Conservation (phyloP, 163 green algal species). For the Prototheca stagnorum region DNA sequence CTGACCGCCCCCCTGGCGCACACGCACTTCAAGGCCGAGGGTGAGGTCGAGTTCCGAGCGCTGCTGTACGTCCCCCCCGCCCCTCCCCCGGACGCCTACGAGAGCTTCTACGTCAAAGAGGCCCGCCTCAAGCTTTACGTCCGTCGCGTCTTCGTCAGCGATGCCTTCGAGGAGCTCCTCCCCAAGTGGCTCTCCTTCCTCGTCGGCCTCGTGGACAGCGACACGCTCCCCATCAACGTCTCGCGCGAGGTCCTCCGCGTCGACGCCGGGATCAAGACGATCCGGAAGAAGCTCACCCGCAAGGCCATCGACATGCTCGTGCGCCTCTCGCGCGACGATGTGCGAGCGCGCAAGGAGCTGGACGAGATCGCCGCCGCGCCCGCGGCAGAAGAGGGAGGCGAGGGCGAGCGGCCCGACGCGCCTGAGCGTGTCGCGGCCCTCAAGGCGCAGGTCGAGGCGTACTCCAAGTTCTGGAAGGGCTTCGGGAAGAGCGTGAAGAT, state of each 20-base stretch:
- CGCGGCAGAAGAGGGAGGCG: constrained; percentile 7
- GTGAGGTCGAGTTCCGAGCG: constrained; percentile 94
- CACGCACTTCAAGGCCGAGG: constrained; percentile 64
- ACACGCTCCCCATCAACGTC: constrained; percentile 93
- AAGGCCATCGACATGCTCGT: constrained; percentile 92
- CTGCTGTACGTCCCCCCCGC: constrained; percentile 77
- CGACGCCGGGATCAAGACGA: constrained; percentile 67
- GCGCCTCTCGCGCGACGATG: constrained; percentile 72
- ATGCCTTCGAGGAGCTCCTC: constrained; percentile 89
- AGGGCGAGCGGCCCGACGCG: constrained; percentile 12
- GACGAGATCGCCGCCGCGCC: constrained; percentile 54
- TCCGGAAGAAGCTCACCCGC: constrained; percentile 95
- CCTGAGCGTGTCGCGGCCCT: constrained; percentile 14
- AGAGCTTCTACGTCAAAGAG: constrained; percentile 72
- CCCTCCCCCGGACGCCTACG: constrained; percentile 37
- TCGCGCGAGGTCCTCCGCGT: constrained; percentile 79
- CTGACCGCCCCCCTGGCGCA: constrained; percentile 23
- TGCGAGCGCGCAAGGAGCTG: constrained; percentile 32
- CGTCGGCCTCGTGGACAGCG: constrained; percentile 85
- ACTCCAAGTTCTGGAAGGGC: constrained; percentile 76
- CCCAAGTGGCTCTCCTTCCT: constrained; percentile 82
- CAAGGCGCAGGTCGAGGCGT: constrained; percentile 34
- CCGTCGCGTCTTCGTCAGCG: constrained; percentile 93
- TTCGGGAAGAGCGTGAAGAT: constrained; percentile 89
- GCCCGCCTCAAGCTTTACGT: constrained; percentile 83